phyloP scores from a whole-genome alignment of 345 rosid species.

The Durio zibethinus region DNA sequence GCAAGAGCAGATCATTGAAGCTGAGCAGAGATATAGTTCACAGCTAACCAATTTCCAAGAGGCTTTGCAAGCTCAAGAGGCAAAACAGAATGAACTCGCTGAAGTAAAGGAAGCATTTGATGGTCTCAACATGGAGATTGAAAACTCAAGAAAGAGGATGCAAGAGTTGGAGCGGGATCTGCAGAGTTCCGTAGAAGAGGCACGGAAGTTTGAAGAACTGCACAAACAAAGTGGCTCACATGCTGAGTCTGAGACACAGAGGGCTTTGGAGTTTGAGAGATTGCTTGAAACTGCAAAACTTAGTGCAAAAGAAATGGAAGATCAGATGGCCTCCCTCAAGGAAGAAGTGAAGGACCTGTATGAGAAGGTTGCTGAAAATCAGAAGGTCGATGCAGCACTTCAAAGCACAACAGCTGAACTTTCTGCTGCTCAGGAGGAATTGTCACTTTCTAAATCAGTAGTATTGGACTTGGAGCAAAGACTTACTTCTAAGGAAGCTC shows the following conservation, averaged over 20 bases:
- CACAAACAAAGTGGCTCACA: slow-evolving; percentile 69
- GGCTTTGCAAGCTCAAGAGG: slow-evolving; percentile 63
- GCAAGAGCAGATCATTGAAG: slow-evolving; percentile 65
- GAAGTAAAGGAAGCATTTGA: slow-evolving; percentile 77
- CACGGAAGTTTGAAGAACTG: slow-evolving; percentile 75
- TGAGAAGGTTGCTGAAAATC: slow-evolving; percentile 59
- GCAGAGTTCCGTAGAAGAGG: slow-evolving; percentile 51
- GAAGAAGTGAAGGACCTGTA: slow-evolving; percentile 69
- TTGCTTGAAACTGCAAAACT: slow-evolving; percentile 58
- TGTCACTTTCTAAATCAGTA: slow-evolving; percentile 56
- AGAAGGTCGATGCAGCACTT: slow-evolving; percentile 69
- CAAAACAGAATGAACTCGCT: slow-evolving; percentile 64
- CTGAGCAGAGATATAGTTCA: slow-evolving; percentile 52
- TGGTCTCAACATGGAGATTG: slow-evolving; percentile 58
- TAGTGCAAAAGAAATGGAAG: slow-evolving; percentile 42
- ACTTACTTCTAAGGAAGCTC: slow-evolving; percentile 60
- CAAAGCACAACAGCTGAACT: slow-evolving; percentile 55
- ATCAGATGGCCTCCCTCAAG: slow-evolving; percentile 48
- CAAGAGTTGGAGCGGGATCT: slow-evolving; percentile 63
- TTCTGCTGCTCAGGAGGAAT: slow-evolving; percentile 62
- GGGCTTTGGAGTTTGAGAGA: slow-evolving; percentile 73
- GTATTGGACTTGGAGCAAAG: slow-evolving; percentile 52
- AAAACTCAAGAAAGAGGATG: slow-evolving; percentile 60
- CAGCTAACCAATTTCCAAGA: slow-evolving; percentile 61
- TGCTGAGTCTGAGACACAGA: slow-evolving; percentile 72